phyloP scores from a whole-genome alignment of 2,329 filamentous ascomycete genomes.

The Trichoderma aggressivum region DNA sequence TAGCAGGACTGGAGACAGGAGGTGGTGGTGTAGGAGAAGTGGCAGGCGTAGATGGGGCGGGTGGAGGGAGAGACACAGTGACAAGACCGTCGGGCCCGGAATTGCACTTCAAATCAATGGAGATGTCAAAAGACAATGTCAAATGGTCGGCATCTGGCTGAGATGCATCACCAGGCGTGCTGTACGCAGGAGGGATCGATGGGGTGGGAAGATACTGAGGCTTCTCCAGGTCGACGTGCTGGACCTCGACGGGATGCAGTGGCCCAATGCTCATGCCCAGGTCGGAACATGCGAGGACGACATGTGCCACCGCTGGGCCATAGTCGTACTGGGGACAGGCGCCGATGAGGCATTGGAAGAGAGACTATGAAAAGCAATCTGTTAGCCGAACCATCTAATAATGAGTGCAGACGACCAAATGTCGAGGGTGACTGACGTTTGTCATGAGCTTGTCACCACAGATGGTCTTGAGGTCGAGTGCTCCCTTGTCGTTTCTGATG shows the following conservation, averaged over 20 bases:
- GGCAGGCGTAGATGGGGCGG: neutral
- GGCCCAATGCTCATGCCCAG: constrained; percentile 28
- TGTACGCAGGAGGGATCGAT: constrained; percentile 1
- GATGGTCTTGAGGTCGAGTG: constrained; percentile 20
- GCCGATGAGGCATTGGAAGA: constrained; percentile 32
- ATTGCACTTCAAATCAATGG: constrained; percentile 29
- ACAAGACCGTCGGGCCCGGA: constrained; percentile 33
- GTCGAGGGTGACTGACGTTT: neutral
- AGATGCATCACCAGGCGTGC: neutral
- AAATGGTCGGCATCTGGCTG: neutral
- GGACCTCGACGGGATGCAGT: constrained; percentile 32
- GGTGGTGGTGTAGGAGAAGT: neutral
- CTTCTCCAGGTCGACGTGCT: constrained; percentile 17
- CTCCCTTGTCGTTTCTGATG: constrained; percentile 20
- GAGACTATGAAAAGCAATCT: constrained; percentile 22
- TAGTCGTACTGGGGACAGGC: constrained; percentile 30
- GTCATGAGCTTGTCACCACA: constrained; percentile 22
- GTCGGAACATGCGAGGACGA: constrained; percentile 28
- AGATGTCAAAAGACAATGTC: constrained; percentile 25
- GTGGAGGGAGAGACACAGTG: constrained; percentile 18
- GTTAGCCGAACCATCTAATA: neutral
- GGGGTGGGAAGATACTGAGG: constrained; percentile 16
- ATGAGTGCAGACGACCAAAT: neutral
- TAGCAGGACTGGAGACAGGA: neutral
- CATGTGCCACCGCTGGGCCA: constrained; percentile 29